Evolutionary conservation across 1,139 yeast species (phyloP).

Genomic region (Yamadazyma taylorii): DNA sequence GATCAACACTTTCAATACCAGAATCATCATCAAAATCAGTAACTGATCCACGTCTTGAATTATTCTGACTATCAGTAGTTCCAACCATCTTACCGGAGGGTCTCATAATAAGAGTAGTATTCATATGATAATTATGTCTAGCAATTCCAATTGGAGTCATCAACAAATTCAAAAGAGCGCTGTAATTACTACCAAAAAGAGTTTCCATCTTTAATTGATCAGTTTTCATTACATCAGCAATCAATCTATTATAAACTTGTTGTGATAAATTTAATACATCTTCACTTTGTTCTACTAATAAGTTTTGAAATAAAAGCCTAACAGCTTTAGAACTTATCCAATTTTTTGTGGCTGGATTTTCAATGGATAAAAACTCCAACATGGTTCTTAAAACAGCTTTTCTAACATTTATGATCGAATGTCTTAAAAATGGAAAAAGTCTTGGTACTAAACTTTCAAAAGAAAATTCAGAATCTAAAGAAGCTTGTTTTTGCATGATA

Average conservation of each 20-base stretch:
- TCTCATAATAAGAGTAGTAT: constrained; percentile 65
- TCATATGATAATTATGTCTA: constrained; percentile 85
- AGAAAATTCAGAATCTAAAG: constrained; percentile 47
- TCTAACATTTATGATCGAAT: constrained; percentile 89
- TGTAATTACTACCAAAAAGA: constrained; percentile 52
- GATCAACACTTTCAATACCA: constrained; percentile 13
- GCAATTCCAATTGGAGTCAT: constrained; percentile 96
- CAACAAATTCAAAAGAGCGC: constrained; percentile 64
- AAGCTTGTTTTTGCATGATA: constrained; percentile 65
- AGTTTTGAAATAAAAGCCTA: constrained; percentile 80
- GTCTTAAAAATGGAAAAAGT: constrained; percentile 88
- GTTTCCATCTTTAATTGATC: constrained; percentile 43
- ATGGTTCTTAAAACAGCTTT: constrained; percentile 84
- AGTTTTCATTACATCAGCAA: constrained; percentile 41
- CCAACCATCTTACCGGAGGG: constrained; percentile 68
- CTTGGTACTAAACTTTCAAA: constrained; percentile 85
- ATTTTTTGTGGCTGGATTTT: constrained; percentile 61
- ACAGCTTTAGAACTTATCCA: constrained; percentile 81
- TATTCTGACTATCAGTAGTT: constrained; percentile 18
- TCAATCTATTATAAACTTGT: constrained; percentile 58
- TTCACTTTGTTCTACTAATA: constrained; percentile 82
- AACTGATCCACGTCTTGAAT: constrained; percentile 20
- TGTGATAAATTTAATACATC: constrained; percentile 68
- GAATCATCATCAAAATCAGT: constrained; percentile 20
- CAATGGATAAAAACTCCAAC: constrained; percentile 69